Evolutionary conservation across 202 grass and related monocot genomes (phyloP), one percentile per base, ranked within the genome.

Genomic region (Zizania palustris): DNA sequence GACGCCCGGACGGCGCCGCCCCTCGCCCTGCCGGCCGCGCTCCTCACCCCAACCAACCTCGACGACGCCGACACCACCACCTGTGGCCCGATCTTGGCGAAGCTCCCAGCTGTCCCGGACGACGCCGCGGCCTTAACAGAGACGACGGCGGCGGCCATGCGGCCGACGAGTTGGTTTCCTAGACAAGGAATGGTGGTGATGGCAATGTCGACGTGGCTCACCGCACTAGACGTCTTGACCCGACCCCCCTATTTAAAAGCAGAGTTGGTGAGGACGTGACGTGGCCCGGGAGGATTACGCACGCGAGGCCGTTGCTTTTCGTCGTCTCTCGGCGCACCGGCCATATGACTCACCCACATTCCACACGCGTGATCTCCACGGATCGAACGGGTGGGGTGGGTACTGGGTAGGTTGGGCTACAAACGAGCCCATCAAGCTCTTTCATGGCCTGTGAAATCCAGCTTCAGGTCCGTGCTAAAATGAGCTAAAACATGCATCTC

Each of bases 1-100:
- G 86, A 88, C 63, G 86, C 81, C 9, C 81, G 81, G 1, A 80
- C 28, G 28, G 28, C 33, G 20, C 61, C 42, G 40, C 45, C 64
- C 20, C 9, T 54, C 6, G 50, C 34, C 19, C 45, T 11, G 8
- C 10, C 2, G 33, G 21, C 62, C 6, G 46, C 38, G 28, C 28
- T 2, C 2, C 16, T 36, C 45, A 34, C 28, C 28, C 37, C 48
- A 44, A 8, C 70, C 11, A 5, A 51, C 4, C 34, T 34, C 69
- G 48, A 15, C 50, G 50, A 28, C 28, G 28, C 28, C 28, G 28
- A 28, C 28, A 28, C 2, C 45, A n/a, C 12, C 61, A 35, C 35
- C 61, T 15, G 34, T 16, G 39, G 15, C 1, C 11, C 4, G 48
- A 38, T 18, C 37, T 11, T 15, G 43, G 44, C n/a, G 41, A 64